Evolutionary conservation across 2,329 filamentous ascomycete genomes (phyloP).

Genomic region (Arthroderma sp.): DNA sequence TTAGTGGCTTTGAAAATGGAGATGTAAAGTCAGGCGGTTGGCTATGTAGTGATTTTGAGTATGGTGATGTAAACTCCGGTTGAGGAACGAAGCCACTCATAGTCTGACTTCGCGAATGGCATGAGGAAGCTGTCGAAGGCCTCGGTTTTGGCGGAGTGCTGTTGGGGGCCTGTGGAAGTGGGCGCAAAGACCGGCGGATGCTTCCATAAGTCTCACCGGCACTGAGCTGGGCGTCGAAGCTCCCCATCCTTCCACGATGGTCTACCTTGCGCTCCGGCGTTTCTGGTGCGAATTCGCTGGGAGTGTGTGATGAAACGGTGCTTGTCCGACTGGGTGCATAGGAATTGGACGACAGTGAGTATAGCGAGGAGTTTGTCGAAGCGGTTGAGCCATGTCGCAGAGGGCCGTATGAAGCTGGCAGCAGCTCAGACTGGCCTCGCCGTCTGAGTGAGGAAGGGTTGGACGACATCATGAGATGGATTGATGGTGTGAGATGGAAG

Average conservation of each 20-base stretch:
- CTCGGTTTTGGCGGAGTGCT: conserved; percentile 30
- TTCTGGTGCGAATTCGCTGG: conserved; percentile 34
- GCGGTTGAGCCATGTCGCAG: conserved; percentile 44
- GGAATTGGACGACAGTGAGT: conserved; percentile 39
- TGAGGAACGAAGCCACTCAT: conserved; percentile 42
- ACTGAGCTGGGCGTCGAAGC: conserved; percentile 35
- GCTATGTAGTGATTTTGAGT: not conserved
- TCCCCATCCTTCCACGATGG: not conserved
- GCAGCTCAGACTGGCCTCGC: conserved; percentile 30
- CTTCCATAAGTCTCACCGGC: conserved; percentile 58
- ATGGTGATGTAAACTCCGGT: conserved; percentile 10
- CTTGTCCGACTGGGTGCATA: conserved; percentile 49
- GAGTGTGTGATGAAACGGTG: conserved; percentile 61
- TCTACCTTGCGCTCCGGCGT: conserved; percentile 2
- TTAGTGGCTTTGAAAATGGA: not conserved
- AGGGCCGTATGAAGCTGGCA: conserved; percentile 35
- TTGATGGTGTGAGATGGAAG: conserved; percentile 21
- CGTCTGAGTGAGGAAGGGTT: conserved; percentile 24
- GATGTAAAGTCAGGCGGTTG: conserved; percentile 16
- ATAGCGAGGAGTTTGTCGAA: conserved; percentile 43
- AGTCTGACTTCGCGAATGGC: conserved; percentile 49
- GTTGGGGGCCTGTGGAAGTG: conserved; percentile 55
- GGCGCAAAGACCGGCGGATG: conserved; percentile 64
- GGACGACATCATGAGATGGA: conserved; percentile 28
- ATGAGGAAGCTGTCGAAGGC: conserved; percentile 20